Base-by-base conservation (phyloP, 306 rosid genomes). In the Fragaria nilgerrensis region DNA sequence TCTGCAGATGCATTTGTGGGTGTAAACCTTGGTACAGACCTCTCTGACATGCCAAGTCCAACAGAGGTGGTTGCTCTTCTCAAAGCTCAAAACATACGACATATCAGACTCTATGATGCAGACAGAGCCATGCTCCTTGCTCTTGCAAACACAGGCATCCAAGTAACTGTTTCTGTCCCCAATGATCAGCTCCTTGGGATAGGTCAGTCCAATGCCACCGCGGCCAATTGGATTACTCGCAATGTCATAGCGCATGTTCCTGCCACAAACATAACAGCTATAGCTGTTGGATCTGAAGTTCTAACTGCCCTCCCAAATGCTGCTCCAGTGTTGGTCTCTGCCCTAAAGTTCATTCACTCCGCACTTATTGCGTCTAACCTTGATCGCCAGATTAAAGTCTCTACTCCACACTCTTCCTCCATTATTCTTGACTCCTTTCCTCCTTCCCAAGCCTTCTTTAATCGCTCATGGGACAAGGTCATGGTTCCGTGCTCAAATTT, bases 391-490 rank as follows among this genome's bases (percentile, higher is more conserved):
- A 85, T 94, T 48, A 91, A 85, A 87, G 97, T 94, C 82, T 94
- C 98, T 20, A 94, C 85, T 9, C 92, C 98, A 27, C 94, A 88
- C 79, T 76, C 98, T 41, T 88, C 98, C 43, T 90, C 98, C 80
- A 77, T 94, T 74, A 90, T 94, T 78, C 93, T 94, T 0, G 97
- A 90, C 82, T 94, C 98, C 7, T 94, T 94, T 84, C 98, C 98
- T n/a, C 98, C 98, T 62, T 94, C 98, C 27, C 97, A 94, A 75
- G 98, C 98, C 72, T 91, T 90, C 86, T 94, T 94, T 75, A 94
- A 94, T 73, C 97, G 91, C 45, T 78, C 98, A 23, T 94, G 98
- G 98, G 85, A 94, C 77, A 91, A 93, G 0, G 98, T 94, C 75
- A 82, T 90, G 91, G 87, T 90, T 52, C 98, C 98, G 55, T 94